These are phyloP conservation scores for Castanospermum australe DNA, from an alignment of 306 rosid genomes.

Conservation along the genomic window DNA sequence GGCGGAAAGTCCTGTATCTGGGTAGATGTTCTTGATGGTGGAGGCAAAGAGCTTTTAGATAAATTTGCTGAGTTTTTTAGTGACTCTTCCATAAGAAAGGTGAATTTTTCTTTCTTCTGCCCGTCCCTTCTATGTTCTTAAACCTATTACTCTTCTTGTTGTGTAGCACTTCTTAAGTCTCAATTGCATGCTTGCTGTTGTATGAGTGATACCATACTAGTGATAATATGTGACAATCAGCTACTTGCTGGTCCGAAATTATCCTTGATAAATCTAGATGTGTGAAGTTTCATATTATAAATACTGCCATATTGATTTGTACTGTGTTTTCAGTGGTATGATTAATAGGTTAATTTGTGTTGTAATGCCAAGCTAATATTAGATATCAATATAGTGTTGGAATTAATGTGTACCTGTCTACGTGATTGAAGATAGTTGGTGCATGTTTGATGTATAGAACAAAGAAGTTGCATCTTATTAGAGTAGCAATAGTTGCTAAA, in stretches of 20 bases:
- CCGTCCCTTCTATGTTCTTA: not conserved
- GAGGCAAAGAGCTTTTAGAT: conserved; percentile 67
- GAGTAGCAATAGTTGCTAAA: not conserved
- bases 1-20: conserved; percentile 89
- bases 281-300: too few species aligned
- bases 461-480: not conserved
- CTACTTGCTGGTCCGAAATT: not conserved
- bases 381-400: too few species aligned
- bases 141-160: conserved; percentile 15
- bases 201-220: conserved; percentile 3
- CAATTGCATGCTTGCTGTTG: conserved; percentile 5
- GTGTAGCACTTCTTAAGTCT: not conserved
- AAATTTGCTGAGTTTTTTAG: conserved; percentile 79
- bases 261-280: not conserved
- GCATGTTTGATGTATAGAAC: not conserved
- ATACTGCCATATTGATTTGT: not conserved
- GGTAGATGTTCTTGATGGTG: conserved; percentile 99
- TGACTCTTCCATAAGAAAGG: conserved; percentile 81
- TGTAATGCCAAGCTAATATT: too few species aligned
- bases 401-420: too few species aligned
- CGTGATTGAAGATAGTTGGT: not conserved
- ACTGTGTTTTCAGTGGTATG: not conserved
- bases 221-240: not conserved
- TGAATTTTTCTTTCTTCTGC: conserved; percentile 36
- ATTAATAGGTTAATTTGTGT: not conserved